Base-by-base conservation (phyloP, 2,329 filamentous ascomycete species). In the Leptographium radiaticola region DNA sequence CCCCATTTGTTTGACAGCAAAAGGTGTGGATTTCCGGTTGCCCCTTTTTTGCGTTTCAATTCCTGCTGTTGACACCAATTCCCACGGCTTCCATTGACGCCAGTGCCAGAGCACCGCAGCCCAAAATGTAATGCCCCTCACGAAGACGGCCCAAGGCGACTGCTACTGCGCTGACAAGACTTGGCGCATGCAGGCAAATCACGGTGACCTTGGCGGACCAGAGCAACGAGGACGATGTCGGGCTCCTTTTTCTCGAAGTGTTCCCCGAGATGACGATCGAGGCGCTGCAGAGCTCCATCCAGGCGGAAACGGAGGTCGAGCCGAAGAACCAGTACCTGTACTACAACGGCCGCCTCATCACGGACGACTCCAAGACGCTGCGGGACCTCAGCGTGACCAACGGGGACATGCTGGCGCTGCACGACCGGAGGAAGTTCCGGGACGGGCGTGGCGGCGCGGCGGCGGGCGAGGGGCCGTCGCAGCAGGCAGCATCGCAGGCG, bases 371-470 rank as follows among this genome's bases (percentile, higher is more conserved):
- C 55, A 86, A 89, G 67, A 95, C 89, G 4, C 79, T 98, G 64
- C 81, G 89, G 60, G 78, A 91, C 62, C 78, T 90, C 36, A 79
- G 85, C 44, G 86, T 98, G 62, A 80, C 75, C 49, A 88, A 97
- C 70, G 89, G 89, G 53, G 93, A 96, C 64, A 90, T 98, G 87
- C 74, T 98, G 59, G 89, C 87, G 34, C 79, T 97, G 61, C 86
- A 95, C 65, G 84, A 95, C 56, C 70, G 80, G 57, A 31, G 65
- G 63, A 72, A 73, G 38, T 67, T 68, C 49, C 64, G 72, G 25
- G 25, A 25, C 59, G 74, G 65, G 62, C 71, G 71, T 39, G 68
- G 69, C 49, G 65, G 72, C 30, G 64, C 70, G 12, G 57, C 61
- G 42, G 67, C 18, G 40, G 66, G 47, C 25, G 34, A 44, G 30